Conservation (phyloP, 2,329 filamentous ascomycete genomes). For the Monosporascus sp. region DNA sequence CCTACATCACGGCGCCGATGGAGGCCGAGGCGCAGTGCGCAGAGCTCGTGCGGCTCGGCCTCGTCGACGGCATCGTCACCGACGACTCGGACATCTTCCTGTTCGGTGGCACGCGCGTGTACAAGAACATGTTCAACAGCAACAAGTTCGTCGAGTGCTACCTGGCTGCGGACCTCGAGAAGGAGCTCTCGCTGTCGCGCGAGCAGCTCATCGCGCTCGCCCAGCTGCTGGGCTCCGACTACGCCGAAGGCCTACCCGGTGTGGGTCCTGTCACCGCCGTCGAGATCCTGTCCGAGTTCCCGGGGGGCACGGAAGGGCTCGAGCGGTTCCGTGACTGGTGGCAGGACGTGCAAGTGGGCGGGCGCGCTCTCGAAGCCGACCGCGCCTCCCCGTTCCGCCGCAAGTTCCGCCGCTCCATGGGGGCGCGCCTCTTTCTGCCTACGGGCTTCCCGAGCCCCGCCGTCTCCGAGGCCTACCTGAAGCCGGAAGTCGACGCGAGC, state of each 20-base stretch:
- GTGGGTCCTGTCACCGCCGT: conserved; percentile 92
- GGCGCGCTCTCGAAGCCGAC: conserved; percentile 60
- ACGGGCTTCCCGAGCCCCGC: conserved; percentile 70
- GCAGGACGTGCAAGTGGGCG: conserved; percentile 65
- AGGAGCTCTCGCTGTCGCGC: conserved; percentile 83
- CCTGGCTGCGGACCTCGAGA: conserved; percentile 73
- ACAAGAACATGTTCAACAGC: conserved; percentile 99
- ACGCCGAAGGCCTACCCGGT: conserved; percentile 85
- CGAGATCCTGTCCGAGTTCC: conserved; percentile 90
- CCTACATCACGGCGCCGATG: conserved; percentile 97
- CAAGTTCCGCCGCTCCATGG: conserved; percentile 78
- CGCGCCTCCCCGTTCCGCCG: conserved; percentile 63
- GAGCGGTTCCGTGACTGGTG: conserved; percentile 85
- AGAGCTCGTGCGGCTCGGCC: conserved; percentile 75
- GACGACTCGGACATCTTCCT: conserved; percentile 96
- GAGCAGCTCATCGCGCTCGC: conserved; percentile 84
- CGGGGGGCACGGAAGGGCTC: conserved; percentile 53
- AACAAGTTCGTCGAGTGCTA: conserved; percentile 99
- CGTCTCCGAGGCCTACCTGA: conserved; percentile 77
- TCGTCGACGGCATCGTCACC: conserved; percentile 96
- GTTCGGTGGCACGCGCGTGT: conserved; percentile 91
- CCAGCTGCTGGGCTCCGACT: conserved; percentile 88
- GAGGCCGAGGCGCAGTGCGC: conserved; percentile 98
- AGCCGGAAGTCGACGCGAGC: conserved; percentile 78
- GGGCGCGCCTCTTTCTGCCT: conserved; percentile 80